Percentiles rank a stretch among this genome's conserved stretches.
Evolutionary conservation across 352 stramenopile genomes (phyloP).

Genomic region (Albugo candida): DNA sequence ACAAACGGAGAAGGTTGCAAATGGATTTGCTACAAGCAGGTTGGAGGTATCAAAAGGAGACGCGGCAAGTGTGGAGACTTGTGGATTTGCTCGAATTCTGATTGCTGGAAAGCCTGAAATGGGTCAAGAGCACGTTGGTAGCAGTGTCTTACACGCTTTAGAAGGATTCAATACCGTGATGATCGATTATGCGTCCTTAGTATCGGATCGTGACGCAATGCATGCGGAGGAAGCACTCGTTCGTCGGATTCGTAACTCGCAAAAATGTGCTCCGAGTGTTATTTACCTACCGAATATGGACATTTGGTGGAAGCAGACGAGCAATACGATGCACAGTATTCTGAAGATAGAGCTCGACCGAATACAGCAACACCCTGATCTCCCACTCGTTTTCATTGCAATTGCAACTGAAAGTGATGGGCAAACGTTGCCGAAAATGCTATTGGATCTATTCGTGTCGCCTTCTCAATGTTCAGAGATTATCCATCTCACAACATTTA

Average conservation of each 20-base stretch:
- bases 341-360: conserved; percentile 70
- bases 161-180: conserved; percentile 64
- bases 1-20: too few relatives aligned
- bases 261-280: conserved; percentile 59
- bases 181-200: conserved; percentile 55
- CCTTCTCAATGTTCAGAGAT: neutral
- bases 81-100: conserved; percentile 45
- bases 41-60: neutral
- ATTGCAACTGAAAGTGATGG: conserved; percentile 24
- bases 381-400: conserved; percentile 63
- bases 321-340: conserved; percentile 42
- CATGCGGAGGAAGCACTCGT: conserved; percentile 62
- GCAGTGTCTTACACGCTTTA: conserved; percentile 42
- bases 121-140: conserved; percentile 50
- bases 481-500: too few relatives aligned
- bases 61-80: conserved; percentile 6
- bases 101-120: conserved; percentile 36
- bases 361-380: conserved; percentile 39
- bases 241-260: conserved; percentile 38
- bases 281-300: conserved; percentile 61
- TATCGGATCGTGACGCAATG: conserved; percentile 46
- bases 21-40: neutral
- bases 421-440: conserved; percentile 19
- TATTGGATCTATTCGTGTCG: conserved; percentile 31
- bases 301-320: conserved; percentile 55